Conservation (phyloP, 805 yeast genomes). For the Pichia manshurica region DNA sequence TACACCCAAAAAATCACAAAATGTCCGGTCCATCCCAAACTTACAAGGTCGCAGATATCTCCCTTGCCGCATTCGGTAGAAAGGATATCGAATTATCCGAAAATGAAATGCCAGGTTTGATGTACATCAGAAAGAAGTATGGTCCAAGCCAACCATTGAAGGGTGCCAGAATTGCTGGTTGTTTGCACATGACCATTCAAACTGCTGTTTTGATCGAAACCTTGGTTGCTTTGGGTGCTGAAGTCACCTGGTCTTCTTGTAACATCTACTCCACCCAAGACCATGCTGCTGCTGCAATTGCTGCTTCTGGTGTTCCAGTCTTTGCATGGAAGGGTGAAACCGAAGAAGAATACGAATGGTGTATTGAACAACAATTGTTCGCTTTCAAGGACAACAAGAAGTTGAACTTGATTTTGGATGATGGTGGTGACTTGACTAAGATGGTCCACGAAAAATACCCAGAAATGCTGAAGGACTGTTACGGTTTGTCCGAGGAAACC, state of each 20-base stretch:
- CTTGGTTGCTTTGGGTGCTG: conserved; percentile 95
- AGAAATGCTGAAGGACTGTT: conserved; percentile 92
- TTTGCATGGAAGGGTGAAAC: conserved; percentile 99
- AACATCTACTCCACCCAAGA: conserved; percentile 99
- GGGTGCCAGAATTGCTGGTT: conserved; percentile 98
- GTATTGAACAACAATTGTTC: conserved; percentile 98
- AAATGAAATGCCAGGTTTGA: conserved; percentile 99
- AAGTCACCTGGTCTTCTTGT: conserved; percentile 99
- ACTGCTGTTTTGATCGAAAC: conserved; percentile 99
- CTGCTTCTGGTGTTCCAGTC: conserved; percentile 98
- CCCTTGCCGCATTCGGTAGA: conserved; percentile 99
- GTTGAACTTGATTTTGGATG: conserved; percentile 95
- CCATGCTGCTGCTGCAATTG: conserved; percentile 99
- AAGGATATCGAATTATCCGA: conserved; percentile 98
- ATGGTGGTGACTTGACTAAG: conserved; percentile 98
- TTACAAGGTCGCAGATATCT: conserved; percentile 96
- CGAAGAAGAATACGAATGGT: conserved; percentile 99
- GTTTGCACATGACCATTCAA: conserved; percentile 99
- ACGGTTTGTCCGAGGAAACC: conserved; percentile 97
- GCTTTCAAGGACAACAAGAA: conserved; percentile 94
- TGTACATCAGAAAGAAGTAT: conserved; percentile 93
- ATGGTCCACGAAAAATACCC: conserved; percentile 97
- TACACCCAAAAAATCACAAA: too few relatives aligned
- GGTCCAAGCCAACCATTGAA: conserved; percentile 90
- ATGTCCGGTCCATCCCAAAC: conserved; percentile 62